A percentile compares a stretch with the other conserved stretches of the same genome.
phyloP scores from a whole-genome alignment of 208 protist genomes.

The Angomonas ambiguus region DNA sequence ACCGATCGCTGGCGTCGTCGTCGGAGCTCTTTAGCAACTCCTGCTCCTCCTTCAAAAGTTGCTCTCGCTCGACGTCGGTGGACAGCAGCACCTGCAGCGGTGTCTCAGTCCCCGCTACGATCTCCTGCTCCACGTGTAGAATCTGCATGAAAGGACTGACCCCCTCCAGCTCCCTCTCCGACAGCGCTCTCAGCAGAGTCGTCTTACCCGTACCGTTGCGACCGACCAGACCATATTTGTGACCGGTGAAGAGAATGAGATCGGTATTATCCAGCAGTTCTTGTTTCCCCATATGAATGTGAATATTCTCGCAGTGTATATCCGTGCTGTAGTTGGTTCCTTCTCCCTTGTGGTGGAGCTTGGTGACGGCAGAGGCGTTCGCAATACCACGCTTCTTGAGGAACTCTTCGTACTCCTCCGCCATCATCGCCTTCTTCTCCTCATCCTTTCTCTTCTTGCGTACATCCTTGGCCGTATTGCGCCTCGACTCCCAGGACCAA shows the following conservation, averaged over 20 bases:
- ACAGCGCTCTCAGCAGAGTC: slow-evolving; percentile 93
- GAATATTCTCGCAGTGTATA: slow-evolving; percentile 83
- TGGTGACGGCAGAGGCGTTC: slow-evolving; percentile 67
- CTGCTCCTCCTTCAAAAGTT: slow-evolving; percentile 91
- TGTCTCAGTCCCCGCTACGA: slow-evolving; percentile 71
- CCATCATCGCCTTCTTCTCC: slow-evolving; percentile 85
- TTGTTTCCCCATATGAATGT: slow-evolving; percentile 89
- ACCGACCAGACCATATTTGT: slow-evolving; percentile 96
- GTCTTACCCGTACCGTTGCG: slow-evolving; percentile 94
- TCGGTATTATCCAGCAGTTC: slow-evolving; percentile 78
- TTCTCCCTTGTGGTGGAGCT: slow-evolving; percentile 83
- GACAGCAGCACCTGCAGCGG: slow-evolving; percentile 88
- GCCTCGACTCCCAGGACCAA: slow-evolving; percentile 87
- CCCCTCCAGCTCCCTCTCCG: slow-evolving; percentile 88
- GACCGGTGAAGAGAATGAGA: slow-evolving; percentile 72
- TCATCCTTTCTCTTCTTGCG: slow-evolving; percentile 87
- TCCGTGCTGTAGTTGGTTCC: slow-evolving; percentile 74
- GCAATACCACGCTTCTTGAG: slow-evolving; percentile 79
- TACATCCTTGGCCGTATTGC: slow-evolving; percentile 81
- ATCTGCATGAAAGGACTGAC: slow-evolving; percentile 96
- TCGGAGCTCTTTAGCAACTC: slow-evolving; percentile 81
- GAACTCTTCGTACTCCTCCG: slow-evolving; percentile 89
- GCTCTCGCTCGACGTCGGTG: slow-evolving; percentile 89
- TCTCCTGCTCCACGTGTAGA: slow-evolving; percentile 98
- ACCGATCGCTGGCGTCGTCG: slow-evolving; percentile 61